phyloP scores from a whole-genome alignment of 495 filamentous ascomycete genomes.

The Durotheca rogersii region DNA sequence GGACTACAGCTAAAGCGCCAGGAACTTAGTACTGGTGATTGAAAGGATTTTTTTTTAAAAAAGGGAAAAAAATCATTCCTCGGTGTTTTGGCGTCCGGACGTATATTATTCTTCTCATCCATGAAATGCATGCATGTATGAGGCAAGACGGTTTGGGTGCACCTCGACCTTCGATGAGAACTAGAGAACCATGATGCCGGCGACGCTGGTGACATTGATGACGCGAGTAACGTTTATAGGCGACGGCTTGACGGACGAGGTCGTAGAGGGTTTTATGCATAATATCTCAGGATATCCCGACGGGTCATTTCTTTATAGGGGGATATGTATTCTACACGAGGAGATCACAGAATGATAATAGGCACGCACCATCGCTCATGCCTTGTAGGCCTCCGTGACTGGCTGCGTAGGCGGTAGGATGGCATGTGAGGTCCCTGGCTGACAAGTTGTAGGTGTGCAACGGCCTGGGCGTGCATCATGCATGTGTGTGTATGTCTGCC shows the following conservation, averaged over 20 bases:
- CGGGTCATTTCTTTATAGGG: slow-evolving; percentile 13
- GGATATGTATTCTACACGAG: slow-evolving; percentile 15
- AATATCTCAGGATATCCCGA: slow-evolving; percentile 26
- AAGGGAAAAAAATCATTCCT: slow-evolving; percentile 25
- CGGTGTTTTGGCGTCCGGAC: slow-evolving; percentile 37
- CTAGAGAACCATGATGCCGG: slow-evolving; percentile 16
- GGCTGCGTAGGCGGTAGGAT: too few relatives aligned
- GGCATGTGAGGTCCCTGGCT: too few relatives aligned
- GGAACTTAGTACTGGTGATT: slow-evolving; percentile 5
- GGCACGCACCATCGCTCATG: slow-evolving; percentile 4
- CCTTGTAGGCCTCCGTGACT: too few relatives aligned
- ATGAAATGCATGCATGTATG: slow-evolving; percentile 23
- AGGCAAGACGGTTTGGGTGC: slow-evolving; percentile 13
- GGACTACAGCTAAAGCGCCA: slow-evolving; percentile 41
- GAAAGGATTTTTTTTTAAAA: too few relatives aligned
- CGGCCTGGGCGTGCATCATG: too few relatives aligned
- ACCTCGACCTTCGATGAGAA: slow-evolving; percentile 1
- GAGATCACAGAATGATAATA: slow-evolving; percentile 25
- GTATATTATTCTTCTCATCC: slow-evolving; percentile 16
- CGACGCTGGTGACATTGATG: neutral
- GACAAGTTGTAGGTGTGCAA: too few relatives aligned
- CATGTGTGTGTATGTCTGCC: too few relatives aligned
- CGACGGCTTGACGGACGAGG: slow-evolving; percentile 5
- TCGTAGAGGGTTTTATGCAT: slow-evolving; percentile 17
- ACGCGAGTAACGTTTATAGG: too few relatives aligned